phyloP scores from a whole-genome alignment of 1,284 basidiomycete genomes.

The Taiwanofungus camphoratus region DNA sequence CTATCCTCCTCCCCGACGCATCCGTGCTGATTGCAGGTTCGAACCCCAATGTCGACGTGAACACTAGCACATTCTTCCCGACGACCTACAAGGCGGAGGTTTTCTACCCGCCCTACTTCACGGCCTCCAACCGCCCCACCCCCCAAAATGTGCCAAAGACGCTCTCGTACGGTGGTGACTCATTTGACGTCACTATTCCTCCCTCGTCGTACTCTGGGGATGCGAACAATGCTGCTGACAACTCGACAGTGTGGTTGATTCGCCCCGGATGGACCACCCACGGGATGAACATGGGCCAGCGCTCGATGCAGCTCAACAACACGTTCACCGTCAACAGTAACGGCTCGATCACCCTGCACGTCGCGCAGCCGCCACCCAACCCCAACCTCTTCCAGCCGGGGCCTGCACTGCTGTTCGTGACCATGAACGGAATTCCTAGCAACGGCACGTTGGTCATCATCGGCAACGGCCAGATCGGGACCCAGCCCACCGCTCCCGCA shows the following conservation, averaged over 20 bases:
- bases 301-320: conserved; percentile 71
- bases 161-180: conserved; percentile 81
- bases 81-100: conserved; percentile 86
- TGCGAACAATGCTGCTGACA: conserved; percentile 64
- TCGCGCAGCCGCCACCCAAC: conserved; percentile 77
- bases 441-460: conserved; percentile 72
- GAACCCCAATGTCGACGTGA: conserved; percentile 90
- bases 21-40: conserved; percentile 87
- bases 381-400: conserved; percentile 83
- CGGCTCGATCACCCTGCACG: conserved; percentile 70
- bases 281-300: conserved; percentile 92
- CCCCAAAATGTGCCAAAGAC: conserved; percentile 68
- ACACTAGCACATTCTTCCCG: conserved; percentile 62
- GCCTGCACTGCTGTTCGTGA: conserved; percentile 78
- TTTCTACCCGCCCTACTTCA: conserved; percentile 85
- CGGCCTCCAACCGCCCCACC: conserved; percentile 64
- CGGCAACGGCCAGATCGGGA: conserved; percentile 73
- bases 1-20: conserved; percentile 84
- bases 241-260: conserved; percentile 76
- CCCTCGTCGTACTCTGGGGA: conserved; percentile 59
- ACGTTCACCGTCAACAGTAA: conserved; percentile 78
- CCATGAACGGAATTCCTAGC: conserved; percentile 78
- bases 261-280: conserved; percentile 93
- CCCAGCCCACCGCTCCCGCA: conserved; percentile 47
- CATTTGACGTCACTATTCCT: conserved; percentile 69